A percentile compares a stretch with the other conserved stretches of the same genome.
Evolutionary conservation across 345 rosid species (phyloP).

Genomic region (Pistacia integerrima): DNA sequence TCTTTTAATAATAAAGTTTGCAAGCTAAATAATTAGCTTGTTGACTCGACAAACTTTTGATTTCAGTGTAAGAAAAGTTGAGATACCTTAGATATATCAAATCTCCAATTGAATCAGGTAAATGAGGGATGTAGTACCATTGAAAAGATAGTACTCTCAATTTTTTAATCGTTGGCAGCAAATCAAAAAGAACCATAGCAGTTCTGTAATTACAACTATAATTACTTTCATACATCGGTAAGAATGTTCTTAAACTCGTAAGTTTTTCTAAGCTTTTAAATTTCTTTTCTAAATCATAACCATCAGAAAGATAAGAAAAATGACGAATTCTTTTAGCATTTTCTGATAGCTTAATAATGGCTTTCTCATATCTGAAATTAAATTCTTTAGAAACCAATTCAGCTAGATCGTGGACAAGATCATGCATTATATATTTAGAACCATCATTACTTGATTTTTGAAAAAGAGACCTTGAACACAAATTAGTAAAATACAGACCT

Average conservation of each 20-base stretch:
- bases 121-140: not conserved
- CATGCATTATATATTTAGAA: not conserved
- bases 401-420: not conserved
- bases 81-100: slow-evolving; percentile 7
- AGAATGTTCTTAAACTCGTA: slow-evolving; percentile 21
- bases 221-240: not conserved
- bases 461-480: slow-evolving; percentile 20
- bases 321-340: not conserved
- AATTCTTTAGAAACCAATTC: not conserved
- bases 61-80: not conserved
- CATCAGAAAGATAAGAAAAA: not conserved
- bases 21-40: not conserved
- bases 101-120: slow-evolving; percentile 14
- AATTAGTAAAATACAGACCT: not conserved
- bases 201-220: not conserved
- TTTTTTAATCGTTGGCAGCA: slow-evolving; percentile 15
- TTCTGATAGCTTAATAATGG: no score
- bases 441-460: not conserved
- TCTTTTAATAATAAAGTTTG: slow-evolving; percentile 22
- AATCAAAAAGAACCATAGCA: not conserved
- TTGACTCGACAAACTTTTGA: slow-evolving; percentile 10
- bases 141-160: slow-evolving; percentile 26
- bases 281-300: not conserved
- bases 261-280: not conserved
- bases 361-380: not conserved